Conservation (phyloP, 2,329 filamentous ascomycete genomes). For the Cladosporium sp. region DNA sequence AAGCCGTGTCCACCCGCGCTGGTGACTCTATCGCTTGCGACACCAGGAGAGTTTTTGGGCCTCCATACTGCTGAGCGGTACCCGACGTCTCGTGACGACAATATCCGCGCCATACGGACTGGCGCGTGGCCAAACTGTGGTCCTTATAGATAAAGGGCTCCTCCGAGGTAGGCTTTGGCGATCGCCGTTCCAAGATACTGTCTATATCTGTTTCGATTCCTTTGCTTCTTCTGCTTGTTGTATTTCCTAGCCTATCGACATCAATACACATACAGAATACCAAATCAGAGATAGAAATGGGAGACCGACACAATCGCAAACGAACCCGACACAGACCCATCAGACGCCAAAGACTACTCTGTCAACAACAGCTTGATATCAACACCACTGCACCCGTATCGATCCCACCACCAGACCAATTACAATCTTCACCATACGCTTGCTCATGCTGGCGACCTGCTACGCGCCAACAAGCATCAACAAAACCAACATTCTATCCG, state of each 20-base stretch:
- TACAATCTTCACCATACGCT: not conserved
- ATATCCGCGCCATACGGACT: not conserved
- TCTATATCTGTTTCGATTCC: not conserved
- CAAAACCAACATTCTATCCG: not conserved
- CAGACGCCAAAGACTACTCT: slow-evolving; percentile 1
- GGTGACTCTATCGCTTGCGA: slow-evolving; percentile 5
- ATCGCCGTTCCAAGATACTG: not conserved
- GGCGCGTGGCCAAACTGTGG: not conserved
- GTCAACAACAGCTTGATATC: not conserved
- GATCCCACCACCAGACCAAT: not conserved
- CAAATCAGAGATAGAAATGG: not conserved
- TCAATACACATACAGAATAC: no score
- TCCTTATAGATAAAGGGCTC: slow-evolving; percentile 5
- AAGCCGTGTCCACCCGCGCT: slow-evolving; percentile 10
- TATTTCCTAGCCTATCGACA: not conserved
- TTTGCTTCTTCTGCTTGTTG: not conserved
- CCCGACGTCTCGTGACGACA: slow-evolving; percentile 1
- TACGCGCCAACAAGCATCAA: not conserved
- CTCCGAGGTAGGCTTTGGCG: slow-evolving; percentile 11
- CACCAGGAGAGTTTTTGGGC: not conserved
- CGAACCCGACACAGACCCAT: slow-evolving; percentile 9
- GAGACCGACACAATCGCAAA: slow-evolving; percentile 12
- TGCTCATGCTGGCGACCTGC: slow-evolving; percentile 1
- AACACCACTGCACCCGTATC: not conserved
- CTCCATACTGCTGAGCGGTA: not conserved